Conservation (phyloP, 225 moss, liverwort and hornwort genomes). For the Pseudisothecium myosuroides region DNA sequence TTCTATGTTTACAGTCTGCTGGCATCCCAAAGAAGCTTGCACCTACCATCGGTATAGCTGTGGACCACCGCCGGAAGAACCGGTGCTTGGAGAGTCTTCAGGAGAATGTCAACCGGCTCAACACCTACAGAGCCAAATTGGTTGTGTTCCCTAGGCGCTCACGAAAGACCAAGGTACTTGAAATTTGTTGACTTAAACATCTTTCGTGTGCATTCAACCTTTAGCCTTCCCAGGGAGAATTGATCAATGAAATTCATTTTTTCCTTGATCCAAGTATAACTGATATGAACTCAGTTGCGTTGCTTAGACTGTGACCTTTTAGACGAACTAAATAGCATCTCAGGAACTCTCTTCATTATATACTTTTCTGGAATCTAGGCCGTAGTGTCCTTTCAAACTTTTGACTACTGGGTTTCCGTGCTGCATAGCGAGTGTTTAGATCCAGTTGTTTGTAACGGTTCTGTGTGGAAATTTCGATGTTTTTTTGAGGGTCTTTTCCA, state of each 20-base stretch:
- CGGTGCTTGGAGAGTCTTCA: slow-evolving; percentile 75
- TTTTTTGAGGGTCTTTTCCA: background rate
- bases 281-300: background rate
- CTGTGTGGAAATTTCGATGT: background rate
- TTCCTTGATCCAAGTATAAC: background rate
- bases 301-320: background rate
- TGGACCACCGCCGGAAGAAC: slow-evolving; percentile 78
- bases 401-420: background rate
- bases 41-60: slow-evolving; percentile 73
- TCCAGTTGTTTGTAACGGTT: background rate
- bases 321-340: background rate
- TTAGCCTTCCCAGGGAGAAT: background rate
- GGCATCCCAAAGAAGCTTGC: slow-evolving; percentile 71
- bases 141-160: slow-evolving; percentile 74
- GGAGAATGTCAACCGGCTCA: slow-evolving; percentile 55
- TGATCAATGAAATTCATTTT: background rate
- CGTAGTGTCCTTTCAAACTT: background rate
- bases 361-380: background rate
- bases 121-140: slow-evolving; percentile 72
- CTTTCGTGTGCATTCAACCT: background rate
- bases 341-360: background rate
- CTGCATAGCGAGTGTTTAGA: background rate
- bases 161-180: slow-evolving; percentile 45
- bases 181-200: background rate
- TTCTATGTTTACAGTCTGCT: slow-evolving; percentile 18